A percentile compares a stretch with the other conserved stretches of the same genome.
phyloP scores from a whole-genome alignment of 371 early-diverging fungal species.

The Apophysomyces elegans region DNA sequence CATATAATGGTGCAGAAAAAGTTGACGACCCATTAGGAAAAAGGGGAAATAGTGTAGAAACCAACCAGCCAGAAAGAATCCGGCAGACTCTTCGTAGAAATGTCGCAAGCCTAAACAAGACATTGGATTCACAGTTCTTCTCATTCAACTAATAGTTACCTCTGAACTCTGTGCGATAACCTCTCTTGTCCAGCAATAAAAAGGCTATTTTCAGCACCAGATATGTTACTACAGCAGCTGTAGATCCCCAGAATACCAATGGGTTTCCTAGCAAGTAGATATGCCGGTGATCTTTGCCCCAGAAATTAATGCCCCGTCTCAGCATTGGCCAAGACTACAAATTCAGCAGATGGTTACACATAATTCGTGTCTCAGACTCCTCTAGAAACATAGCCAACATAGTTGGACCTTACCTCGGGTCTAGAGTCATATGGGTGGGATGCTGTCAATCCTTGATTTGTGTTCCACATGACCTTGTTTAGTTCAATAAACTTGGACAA shows the following conservation, averaged over 20 bases:
- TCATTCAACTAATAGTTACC: slow-evolving; percentile 32
- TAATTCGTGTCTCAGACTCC: not conserved
- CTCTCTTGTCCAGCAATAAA: slow-evolving; percentile 77
- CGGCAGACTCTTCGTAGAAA: slow-evolving; percentile 73
- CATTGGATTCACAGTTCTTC: slow-evolving; percentile 5
- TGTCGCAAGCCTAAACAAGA: slow-evolving; percentile 34
- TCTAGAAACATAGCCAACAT: not conserved
- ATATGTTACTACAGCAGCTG: slow-evolving; percentile 67
- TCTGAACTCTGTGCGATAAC: slow-evolving; percentile 64
- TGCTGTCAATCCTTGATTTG: slow-evolving; percentile 87
- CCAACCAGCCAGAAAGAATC: slow-evolving; percentile 92
- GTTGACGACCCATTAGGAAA: slow-evolving; percentile 94
- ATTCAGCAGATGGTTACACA: slow-evolving; percentile 6
- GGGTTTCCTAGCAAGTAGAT: slow-evolving; percentile 98
- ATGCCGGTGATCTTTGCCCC: slow-evolving; percentile 78
- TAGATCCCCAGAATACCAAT: slow-evolving; percentile 87
- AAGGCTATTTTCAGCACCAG: slow-evolving; percentile 62
- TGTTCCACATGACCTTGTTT: slow-evolving; percentile 86
- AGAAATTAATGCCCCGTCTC: slow-evolving; percentile 92
- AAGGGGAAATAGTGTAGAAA: slow-evolving; percentile 95
- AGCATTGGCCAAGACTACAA: slow-evolving; percentile 81
- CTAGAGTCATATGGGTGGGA: slow-evolving; percentile 95
- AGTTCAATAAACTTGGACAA: slow-evolving; percentile 85
- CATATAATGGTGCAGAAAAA: slow-evolving; percentile 98
- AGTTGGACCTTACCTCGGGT: slow-evolving; percentile 54